Conservation (phyloP, 805 yeast genomes). For the Jamesozyma hellenica region DNA sequence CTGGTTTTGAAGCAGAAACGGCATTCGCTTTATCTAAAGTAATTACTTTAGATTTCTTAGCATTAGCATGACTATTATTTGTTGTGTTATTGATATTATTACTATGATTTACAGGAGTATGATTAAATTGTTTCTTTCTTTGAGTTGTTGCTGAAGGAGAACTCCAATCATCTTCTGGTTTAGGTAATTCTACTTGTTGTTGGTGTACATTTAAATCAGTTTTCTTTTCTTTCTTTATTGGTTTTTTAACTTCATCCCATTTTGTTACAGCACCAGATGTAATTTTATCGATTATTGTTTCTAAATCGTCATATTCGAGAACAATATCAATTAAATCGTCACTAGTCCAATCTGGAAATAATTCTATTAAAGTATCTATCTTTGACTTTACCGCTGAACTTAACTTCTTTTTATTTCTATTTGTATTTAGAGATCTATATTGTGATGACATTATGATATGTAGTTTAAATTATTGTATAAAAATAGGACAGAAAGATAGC, state of each 20-base stretch:
- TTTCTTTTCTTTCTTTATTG: conserved; percentile 46
- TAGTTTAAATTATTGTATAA: not conserved
- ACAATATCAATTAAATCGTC: conserved; percentile 73
- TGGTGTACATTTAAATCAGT: conserved; percentile 5
- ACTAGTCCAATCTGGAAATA: conserved; percentile 89
- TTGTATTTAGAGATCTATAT: conserved; percentile 3
- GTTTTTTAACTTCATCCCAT: conserved; percentile 85
- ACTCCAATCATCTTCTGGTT: conserved; percentile 6
- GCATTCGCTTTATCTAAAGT: conserved; percentile 12
- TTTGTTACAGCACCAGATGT: conserved; percentile 80
- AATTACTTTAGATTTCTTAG: conserved; percentile 1
- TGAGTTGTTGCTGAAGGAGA: not conserved
- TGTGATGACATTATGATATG: conserved; percentile 1
- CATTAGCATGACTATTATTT: conserved; percentile 4
- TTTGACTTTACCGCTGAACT: conserved; percentile 29
- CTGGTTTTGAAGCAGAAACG: conserved; percentile 16
- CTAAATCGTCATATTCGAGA: conserved; percentile 66
- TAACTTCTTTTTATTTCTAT: conserved; percentile 7
- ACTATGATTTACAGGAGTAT: conserved; percentile 4
- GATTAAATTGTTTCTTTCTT: conserved; percentile 8
- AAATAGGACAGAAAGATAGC: not conserved
- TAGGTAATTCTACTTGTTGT: conserved; percentile 4
- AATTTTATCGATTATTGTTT: conserved; percentile 73
- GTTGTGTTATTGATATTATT: not conserved
- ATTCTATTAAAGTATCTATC: conserved; percentile 55